Evolutionary conservation across 352 stramenopile genomes (phyloP), one percentile per base, ranked within the genome.

Genomic region (Pythium pyrilobum): DNA sequence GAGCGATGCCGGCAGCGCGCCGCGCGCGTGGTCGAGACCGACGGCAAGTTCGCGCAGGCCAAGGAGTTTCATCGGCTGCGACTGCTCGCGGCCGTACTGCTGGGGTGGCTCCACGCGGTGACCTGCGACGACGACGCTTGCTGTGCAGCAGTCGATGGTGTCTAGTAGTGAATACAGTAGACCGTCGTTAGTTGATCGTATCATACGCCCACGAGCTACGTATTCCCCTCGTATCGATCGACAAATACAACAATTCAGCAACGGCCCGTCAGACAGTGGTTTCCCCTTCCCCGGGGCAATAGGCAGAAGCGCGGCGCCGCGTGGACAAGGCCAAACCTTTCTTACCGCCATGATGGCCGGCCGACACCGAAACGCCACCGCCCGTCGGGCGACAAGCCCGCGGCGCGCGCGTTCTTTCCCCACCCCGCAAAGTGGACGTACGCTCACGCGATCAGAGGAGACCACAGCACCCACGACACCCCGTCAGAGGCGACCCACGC

Each of bases 251-350:
- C n/a, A n/a, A n/a, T n/a, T 21, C 11, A 37, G 11, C 25, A 34
- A 40, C 42, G 58, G 58, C 58, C 58, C 51, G 42, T 66, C 58
- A 66, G 58, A 57, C 16, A 31, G 6, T 23, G 29, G 36, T 13
- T 32, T 3, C 40, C 43, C 31, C 34, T 37, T 21, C 18, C 20
- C 29, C 20, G 32, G 8, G 25, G 24, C n/a, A 49, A n/a, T 9
- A 42, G 18, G n/a, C 21, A 36, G n/a, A 12, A 27, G 24, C n/a
- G 10, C 13, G 24, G 23, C 20, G 60, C n/a, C 40, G 27, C 48
- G 31, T 40, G 44, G 56, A 82, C 76, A 84, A 87, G 76, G 64
- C 45, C 73, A 57, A 87, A 71, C 72, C 76, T 84, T 82, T 87
- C 62, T 87, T 87, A 64, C 58, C 66, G 42, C 68, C 69, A 69